phyloP scores from a whole-genome alignment of 2,329 filamentous ascomycete species.

The Diaporthe citrichinensis region DNA sequence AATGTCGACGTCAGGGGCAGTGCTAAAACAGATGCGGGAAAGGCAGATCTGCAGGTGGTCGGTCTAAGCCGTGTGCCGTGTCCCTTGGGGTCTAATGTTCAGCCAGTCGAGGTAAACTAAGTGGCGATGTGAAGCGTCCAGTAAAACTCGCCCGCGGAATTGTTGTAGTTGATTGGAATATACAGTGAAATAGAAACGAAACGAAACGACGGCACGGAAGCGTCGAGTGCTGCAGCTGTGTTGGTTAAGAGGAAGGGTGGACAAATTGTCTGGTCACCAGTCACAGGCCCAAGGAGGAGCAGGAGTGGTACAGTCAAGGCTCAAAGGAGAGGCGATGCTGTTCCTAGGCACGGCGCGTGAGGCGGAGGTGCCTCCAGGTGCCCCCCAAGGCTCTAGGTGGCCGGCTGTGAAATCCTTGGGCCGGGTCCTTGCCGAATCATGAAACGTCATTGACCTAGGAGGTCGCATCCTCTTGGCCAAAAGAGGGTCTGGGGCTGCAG shows the following conservation, averaged over 20 bases:
- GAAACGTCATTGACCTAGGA: constrained; percentile 34
- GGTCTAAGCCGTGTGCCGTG: constrained; percentile 6
- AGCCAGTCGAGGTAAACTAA: neutral
- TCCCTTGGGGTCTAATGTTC: neutral
- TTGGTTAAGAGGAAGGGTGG: constrained; percentile 12
- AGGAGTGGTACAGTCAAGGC: constrained; percentile 11
- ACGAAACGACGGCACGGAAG: constrained; percentile 8
- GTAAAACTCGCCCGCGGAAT: constrained; percentile 5
- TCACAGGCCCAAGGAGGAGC: constrained; percentile 6
- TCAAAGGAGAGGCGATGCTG: constrained; percentile 27
- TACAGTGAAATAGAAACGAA: neutral
- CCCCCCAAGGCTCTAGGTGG: neutral
- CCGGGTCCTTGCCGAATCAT: constrained; percentile 30
- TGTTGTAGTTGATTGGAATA: neutral
- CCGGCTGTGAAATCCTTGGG: constrained; percentile 22
- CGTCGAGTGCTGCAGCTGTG: constrained; percentile 7
- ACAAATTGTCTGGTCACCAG: constrained; percentile 7
- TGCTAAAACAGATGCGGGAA: constrained; percentile 31
- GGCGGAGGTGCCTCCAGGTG: constrained; percentile 32
- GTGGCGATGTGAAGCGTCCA: neutral
- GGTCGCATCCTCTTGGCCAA: constrained; percentile 25
- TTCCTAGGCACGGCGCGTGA: constrained; percentile 10
- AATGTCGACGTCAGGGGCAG: constrained; percentile 39
- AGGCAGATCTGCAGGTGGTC: constrained; percentile 20
- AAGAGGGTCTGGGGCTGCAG: constrained; percentile 35